phyloP scores from a whole-genome alignment of 192 early-diverging fungal genomes.

The Geosiphon pyriformis region DNA sequence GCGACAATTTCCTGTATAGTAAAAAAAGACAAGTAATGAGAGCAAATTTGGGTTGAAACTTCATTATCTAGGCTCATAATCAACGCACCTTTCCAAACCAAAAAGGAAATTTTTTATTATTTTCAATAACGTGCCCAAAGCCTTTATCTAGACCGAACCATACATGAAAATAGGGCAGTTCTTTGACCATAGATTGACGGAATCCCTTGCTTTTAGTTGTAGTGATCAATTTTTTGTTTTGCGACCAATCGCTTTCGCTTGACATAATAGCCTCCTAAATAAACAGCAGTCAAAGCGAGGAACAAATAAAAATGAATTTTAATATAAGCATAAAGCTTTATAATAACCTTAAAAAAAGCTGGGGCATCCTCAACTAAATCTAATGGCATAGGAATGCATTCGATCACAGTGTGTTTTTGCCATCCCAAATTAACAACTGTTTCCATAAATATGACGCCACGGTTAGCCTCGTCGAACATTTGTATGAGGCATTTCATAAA shows the following conservation, averaged over 20 bases:
- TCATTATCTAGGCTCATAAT: no score
- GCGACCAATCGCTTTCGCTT: slow-evolving; percentile 86
- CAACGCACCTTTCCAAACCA: slow-evolving; percentile 72
- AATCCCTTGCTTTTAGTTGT: slow-evolving; percentile 64
- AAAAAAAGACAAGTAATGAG: slow-evolving; percentile 17
- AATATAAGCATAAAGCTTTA: no score
- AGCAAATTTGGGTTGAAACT: slow-evolving; percentile 31
- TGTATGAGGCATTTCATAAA: slow-evolving; percentile 92
- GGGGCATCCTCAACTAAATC: slow-evolving; percentile 69
- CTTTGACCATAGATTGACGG: slow-evolving; percentile 60
- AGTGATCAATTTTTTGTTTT: slow-evolving; percentile 72
- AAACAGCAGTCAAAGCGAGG: background rate
- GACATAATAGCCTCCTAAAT: slow-evolving; percentile 67
- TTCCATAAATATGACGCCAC: slow-evolving; percentile 84
- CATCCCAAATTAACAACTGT: slow-evolving; percentile 72
- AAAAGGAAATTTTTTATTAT: slow-evolving; percentile 65
- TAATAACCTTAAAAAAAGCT: slow-evolving; percentile 71
- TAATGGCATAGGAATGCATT: slow-evolving; percentile 86
- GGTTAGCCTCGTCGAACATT: slow-evolving; percentile 71
- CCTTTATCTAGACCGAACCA: slow-evolving; percentile 90
- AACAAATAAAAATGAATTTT: slow-evolving; percentile 3
- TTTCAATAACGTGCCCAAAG: slow-evolving; percentile 95
- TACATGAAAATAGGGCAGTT: slow-evolving; percentile 95
- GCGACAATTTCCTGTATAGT: slow-evolving; percentile 65
- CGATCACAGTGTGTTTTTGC: slow-evolving; percentile 81